Evolutionary conservation across 1,284 basidiomycete genomes (phyloP).

Genomic region (Cutaneotrichosporon daszewskae): DNA sequence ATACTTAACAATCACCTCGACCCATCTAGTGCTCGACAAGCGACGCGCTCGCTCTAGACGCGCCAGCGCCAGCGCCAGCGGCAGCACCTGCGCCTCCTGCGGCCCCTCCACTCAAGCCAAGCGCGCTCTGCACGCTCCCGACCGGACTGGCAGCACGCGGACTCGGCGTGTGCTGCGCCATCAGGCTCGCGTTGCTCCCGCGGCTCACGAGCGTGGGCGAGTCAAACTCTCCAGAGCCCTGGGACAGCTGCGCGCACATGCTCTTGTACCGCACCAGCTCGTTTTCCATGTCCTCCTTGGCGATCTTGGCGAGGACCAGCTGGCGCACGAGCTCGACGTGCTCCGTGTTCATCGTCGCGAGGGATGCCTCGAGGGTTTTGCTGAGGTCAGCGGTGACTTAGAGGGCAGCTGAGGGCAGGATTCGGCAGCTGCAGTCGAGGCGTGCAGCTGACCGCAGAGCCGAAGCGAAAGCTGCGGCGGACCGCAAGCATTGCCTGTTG

Average conservation of each 20-base stretch:
- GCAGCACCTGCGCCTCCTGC: no score
- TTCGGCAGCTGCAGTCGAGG: no score
- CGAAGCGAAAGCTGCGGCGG: no score
- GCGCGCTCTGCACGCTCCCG: not conserved
- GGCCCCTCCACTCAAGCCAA: not conserved
- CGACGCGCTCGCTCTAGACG: no score
- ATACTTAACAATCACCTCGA: no score
- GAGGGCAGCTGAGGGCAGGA: no score
- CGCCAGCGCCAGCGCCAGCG: no score
- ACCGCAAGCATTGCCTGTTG: not conserved
- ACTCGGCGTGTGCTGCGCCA: not conserved
- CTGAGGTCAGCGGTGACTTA: slow-evolving; percentile 52
- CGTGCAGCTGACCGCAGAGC: no score
- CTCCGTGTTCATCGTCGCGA: slow-evolving; percentile 60
- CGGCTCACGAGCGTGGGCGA: slow-evolving; percentile 10
- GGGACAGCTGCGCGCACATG: slow-evolving; percentile 55
- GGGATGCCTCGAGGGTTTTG: slow-evolving; percentile 66
- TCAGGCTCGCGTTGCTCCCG: not conserved
- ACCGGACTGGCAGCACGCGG: no score
- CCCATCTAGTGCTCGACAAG: no score
- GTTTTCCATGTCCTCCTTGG: slow-evolving; percentile 81
- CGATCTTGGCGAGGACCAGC: slow-evolving; percentile 75
- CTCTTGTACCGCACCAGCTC: slow-evolving; percentile 88
- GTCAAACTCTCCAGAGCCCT: slow-evolving; percentile 4
- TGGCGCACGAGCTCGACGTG: slow-evolving; percentile 63